Evolutionary conservation across 164 flowering plant species (phyloP), one percentile per base, ranked within the genome.

Genomic region (Magnolia officinalis): DNA sequence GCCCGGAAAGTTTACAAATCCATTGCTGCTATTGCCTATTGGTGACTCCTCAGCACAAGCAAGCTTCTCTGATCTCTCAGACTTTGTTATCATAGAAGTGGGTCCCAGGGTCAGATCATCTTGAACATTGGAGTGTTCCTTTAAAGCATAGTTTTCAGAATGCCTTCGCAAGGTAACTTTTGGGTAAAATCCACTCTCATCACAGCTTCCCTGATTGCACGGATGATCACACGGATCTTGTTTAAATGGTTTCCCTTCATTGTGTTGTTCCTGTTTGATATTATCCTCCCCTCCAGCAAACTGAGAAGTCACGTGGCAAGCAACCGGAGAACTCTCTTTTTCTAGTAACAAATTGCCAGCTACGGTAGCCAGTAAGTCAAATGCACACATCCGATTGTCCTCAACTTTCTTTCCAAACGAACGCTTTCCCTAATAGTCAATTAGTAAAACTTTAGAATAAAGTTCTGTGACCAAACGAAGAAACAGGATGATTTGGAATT

Each of bases 321-420:
- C 80, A 80, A 80, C 68, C 16, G 83, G 81, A 72, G 86, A 73
- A 77, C 72, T 78, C 63, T 84, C 91, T 55, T 83, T 83, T 80
- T 89, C 94, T 37, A 79, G 85, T 80, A 93, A 84, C 74, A 96
- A 76, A 73, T 88, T 88, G 8, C 96, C 95, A 78, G 98, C 99
- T 78, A 96, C 89, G 59, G 92, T 87, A 61, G 99, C 99, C 87
- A 96, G 80, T 73, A 96, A 84, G 74, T 96, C 99, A 85, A 96
- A 91, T 75, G 98, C 95, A 80, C 89, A 84, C 85, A 89, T 83
- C 74, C 84, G 84, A 72, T 84, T 80, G 67, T 84, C 87, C 50
- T 80, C 87, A 71, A 23, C 58, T 81, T 88, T 89, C 86, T 82
- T 92, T 81, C 74, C 81, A 73, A 77, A 55, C 2, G 80, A 75